phyloP scores from a whole-genome alignment of 306 rosid species.

The Dalbergia cultrata region DNA sequence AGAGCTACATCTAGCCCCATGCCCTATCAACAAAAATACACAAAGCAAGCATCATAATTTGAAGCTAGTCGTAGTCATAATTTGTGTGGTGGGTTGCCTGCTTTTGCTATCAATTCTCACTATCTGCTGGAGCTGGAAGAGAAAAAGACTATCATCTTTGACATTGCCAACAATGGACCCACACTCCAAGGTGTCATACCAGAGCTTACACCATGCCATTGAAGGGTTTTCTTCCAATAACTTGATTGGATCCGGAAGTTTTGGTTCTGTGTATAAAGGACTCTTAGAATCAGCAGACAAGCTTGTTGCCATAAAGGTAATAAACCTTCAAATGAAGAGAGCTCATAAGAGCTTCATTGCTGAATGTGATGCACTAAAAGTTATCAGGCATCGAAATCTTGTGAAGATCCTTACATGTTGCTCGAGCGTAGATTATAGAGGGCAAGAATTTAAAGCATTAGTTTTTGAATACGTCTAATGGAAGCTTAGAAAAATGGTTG shows the following conservation, averaged over 20 bases:
- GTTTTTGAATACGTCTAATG: neutral
- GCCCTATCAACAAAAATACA: neutral
- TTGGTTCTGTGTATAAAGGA: neutral
- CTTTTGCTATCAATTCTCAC: neutral
- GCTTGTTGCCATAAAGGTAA: slow-evolving; percentile 26
- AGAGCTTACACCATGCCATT: slow-evolving; percentile 17
- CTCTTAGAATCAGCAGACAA: neutral
- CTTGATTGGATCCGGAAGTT: slow-evolving; percentile 37
- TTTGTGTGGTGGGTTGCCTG: neutral
- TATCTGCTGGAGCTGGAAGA: neutral
- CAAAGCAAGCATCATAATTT: neutral
- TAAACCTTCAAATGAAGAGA: neutral
- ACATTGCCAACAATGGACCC: neutral
- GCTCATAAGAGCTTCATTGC: neutral
- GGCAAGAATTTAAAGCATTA: slow-evolving; percentile 14
- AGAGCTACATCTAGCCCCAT: neutral
- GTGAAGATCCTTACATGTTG: slow-evolving; percentile 21
- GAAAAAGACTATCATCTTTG: slow-evolving; percentile 1
- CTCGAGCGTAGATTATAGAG: neutral
- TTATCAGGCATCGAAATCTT: slow-evolving; percentile 40
- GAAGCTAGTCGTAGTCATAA: neutral
- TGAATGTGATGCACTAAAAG: neutral
- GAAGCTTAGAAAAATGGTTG: neutral
- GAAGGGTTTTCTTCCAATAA: slow-evolving; percentile 22
- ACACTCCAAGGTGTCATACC: neutral